Base-by-base conservation (phyloP, 192 early-diverging fungal genomes). In the Entomortierella lignicola region DNA sequence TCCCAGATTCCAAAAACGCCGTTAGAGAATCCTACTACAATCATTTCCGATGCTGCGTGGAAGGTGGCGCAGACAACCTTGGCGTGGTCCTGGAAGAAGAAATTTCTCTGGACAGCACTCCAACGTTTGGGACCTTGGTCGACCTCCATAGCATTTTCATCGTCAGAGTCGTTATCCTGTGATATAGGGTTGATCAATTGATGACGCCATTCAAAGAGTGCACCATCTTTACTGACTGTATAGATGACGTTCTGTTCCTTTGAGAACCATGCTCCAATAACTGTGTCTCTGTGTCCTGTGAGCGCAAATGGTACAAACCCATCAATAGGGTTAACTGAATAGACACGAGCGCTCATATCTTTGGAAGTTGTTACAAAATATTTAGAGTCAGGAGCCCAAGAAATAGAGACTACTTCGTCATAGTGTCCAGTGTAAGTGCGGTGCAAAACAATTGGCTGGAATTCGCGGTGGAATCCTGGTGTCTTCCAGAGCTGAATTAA, bases 1-100 rank as follows among this genome's bases (percentile, higher is more conserved):
- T 99, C 97, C 94, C 97, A 99, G 48, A 99, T 92, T 1, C 97
- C 98, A 90, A 99, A 99, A 34, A 97, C 88, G 31, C 98, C 98
- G 42, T 91, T 93, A 54, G 88, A 87, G 71, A 99, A 97, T 8
- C 97, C 98, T 52, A 95, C 92, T 1, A 97, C 93, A 50, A 98
- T 65, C 55, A 98, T 84, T 21, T 88, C 86, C 10, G 91, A 88
- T 0, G 79, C 60, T 8, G 86, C 68, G 69, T 94, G 95, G 80
- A 92, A 99, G 51, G 91, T 86, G 20, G 91, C 92, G 60, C 89
- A 92, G 43, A 88, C 86, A 8, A 98, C 94, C 56, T 91, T 92
- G 8, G 92, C 92, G 52, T 88, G 84, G n/a, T 89, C 79, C 82
- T 93, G 89, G 67, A 86, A 88, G 64, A 99, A 94, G 66, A 92